Base-by-base conservation (phyloP, 225 moss, liverwort and hornwort genomes). In the Thuidium tamariscinum region DNA sequence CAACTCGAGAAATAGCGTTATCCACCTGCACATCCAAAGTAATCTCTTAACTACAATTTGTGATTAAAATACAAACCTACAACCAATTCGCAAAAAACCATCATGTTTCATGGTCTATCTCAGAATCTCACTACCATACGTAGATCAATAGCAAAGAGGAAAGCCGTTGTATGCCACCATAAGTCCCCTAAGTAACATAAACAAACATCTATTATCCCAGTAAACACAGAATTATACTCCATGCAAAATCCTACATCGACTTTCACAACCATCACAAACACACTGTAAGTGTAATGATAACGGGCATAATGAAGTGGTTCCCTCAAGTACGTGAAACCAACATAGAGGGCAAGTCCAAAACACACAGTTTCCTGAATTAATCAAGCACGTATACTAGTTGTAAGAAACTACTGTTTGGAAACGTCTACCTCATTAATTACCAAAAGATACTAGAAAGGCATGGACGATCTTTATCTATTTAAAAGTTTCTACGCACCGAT, bases 11-110 rank as follows among this genome's bases (percentile, higher is more conserved):
- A 81, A 92, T 87, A 83, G 92, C 83, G 55, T 92, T 92, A 89
- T 97, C 95, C 87, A 93, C 94, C 97, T 97, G 90, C 85, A 79
- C 80, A 78, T 87, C 74, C 82, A 74, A 67, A 51, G 67, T 32
- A 70, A 90, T 8, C 69, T 84, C 41, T 76, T 54, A 83, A 69
- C 37, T 56, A 87, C 77, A 60, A 76, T 69, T 84, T 72, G 41
- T 36, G 27, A 26, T 27, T n/a, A 10, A n/a, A 84, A 80, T n/a
- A 20, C 44, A 79, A 72, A 29, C 6, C 54, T 61, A 51, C 41
- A 79, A 79, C 52, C 63, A 55, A 42, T 55, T 60, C 42, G 72
- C 63, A 63, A 80, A 79, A 65, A 27, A 22, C 2, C 36, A 63
- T 80, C 63, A 62, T 51, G 39, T 51, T 39, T 61, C 62, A 41